Conservation (phyloP, 1,284 basidiomycete species). For the Earliella scabrosa region DNA sequence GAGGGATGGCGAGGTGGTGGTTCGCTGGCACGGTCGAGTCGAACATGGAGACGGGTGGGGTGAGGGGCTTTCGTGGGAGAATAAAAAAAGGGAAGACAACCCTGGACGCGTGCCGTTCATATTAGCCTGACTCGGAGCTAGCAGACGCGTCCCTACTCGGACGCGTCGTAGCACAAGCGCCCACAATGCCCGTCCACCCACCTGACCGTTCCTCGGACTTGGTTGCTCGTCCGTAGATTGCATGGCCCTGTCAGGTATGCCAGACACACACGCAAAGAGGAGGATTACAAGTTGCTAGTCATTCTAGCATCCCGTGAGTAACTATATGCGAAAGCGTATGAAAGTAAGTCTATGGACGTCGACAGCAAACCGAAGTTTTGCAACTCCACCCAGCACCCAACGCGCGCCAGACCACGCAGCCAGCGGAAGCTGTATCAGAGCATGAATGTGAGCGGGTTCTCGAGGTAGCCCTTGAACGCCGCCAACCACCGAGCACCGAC, state of each 20-base stretch:
- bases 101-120: no score
- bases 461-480: slow-evolving; percentile 96
- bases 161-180: slow-evolving; percentile 2
- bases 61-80: no score
- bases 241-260: background rate
- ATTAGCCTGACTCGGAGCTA: no score
- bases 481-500: slow-evolving; percentile 89
- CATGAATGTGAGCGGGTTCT: slow-evolving; percentile 96
- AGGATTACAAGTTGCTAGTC: slow-evolving; percentile 24
- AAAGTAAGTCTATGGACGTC: slow-evolving; percentile 26
- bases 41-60: no score
- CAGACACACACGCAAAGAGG: background rate
- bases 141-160: no score
- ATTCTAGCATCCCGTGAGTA: slow-evolving; percentile 26
- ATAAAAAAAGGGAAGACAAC: no score
- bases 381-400: slow-evolving; percentile 10
- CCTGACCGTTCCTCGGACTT: slow-evolving; percentile 1
- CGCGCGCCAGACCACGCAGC: background rate
- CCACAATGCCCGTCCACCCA: background rate
- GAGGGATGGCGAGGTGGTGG: no score
- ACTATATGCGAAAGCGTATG: slow-evolving; percentile 28
- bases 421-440: slow-evolving; percentile 51
- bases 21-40: no score
- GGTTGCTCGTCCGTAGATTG: background rate
- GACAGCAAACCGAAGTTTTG: slow-evolving; percentile 18